Evolutionary conservation across 805 yeast genomes (phyloP), one percentile per base, ranked within the genome.

Genomic region (Candida mattraensis): DNA sequence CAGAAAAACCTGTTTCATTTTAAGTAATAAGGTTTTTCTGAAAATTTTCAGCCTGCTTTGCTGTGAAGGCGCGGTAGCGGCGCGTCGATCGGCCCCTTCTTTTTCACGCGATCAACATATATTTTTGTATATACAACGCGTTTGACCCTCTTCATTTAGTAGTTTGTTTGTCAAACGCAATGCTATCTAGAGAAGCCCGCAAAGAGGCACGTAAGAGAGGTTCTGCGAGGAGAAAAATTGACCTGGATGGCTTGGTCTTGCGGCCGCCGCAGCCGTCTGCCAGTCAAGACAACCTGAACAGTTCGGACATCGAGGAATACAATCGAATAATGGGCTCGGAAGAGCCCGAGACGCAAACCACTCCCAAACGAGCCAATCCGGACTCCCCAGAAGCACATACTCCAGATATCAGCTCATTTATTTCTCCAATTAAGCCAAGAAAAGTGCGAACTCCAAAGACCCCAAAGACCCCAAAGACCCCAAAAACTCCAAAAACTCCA

Each of bases 141-240:
- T 31, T 10, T 25, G n/a, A n/a, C n/a, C 26, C n/a, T 6, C 26
- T 18, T 5, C n/a, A 17, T 15, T n/a, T 16, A 12, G 14, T 21
- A 8, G 6, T 6, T 13, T 11, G 5, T 19, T 5, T 14, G 5
- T 6, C 17, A 5, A 7, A n/a, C 30, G 13, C 7, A 8, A 52
- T 50, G 56, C 40, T 47, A 4, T 51, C 56, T 1, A 42, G 62
- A 35, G 58, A 53, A 21, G 51, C 53, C 1, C 40, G 61, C 15
- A 45, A 43, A 30, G 64, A 56, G 40, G 44, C 53, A 2, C 39
- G 66, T 16, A 53, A 57, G 34, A 39, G 66, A 24, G 66, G 66
- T 3, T 46, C 57, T 10, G 62, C 58, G 8, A 41, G 44, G 14
- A 32, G 66, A 19, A 46, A 39, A 18, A 42, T 56, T 11, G 52